Evolutionary conservation across 2,329 filamentous ascomycete genomes (phyloP).

Genomic region (Biscogniauxia mediterranea): DNA sequence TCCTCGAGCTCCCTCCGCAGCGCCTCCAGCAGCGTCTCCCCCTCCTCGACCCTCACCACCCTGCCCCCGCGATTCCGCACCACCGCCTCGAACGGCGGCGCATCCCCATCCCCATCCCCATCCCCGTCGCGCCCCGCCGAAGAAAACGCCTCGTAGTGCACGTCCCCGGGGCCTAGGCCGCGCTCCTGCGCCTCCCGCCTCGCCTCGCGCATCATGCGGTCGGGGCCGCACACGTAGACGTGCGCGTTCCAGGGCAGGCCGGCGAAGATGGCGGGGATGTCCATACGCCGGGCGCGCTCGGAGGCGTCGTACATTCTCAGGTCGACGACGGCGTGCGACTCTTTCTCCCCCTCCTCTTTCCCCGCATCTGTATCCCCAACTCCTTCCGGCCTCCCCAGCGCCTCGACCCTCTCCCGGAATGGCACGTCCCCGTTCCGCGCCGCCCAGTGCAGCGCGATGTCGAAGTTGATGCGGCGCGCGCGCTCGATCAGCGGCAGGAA

Average conservation of each 20-base stretch:
- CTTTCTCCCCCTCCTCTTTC: background rate
- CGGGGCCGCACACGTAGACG: slow-evolving; percentile 61
- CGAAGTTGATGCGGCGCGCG: slow-evolving; percentile 45
- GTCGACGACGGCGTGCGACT: background rate
- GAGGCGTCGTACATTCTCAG: slow-evolving; percentile 52
- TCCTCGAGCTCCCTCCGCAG: slow-evolving; percentile 41
- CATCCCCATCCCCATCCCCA: slow-evolving; percentile 60
- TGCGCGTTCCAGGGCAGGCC: slow-evolving; percentile 51
- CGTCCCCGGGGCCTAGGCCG: slow-evolving; percentile 46
- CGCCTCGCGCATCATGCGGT: slow-evolving; percentile 54
- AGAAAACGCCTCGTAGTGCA: slow-evolving; percentile 61
- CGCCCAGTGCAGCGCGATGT: slow-evolving; percentile 57
- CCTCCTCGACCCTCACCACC: slow-evolving; percentile 44
- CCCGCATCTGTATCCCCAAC: background rate
- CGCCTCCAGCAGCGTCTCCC: slow-evolving; percentile 51
- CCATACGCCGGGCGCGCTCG: slow-evolving; percentile 48
- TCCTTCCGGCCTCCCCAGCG: slow-evolving; percentile 29
- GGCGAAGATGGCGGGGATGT: slow-evolving; percentile 47
- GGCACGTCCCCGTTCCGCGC: slow-evolving; percentile 54
- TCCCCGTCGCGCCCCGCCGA: slow-evolving; percentile 41
- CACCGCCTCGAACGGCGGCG: slow-evolving; percentile 59
- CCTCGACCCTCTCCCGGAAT: slow-evolving; percentile 48
- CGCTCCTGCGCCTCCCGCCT: slow-evolving; percentile 38
- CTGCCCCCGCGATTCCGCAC: slow-evolving; percentile 41
- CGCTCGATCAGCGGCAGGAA: slow-evolving; percentile 51